A percentile compares a stretch with the other conserved stretches of the same genome.
Conservation (phyloP, 768 basidiomycete species). For the Termitomyces sp. region DNA sequence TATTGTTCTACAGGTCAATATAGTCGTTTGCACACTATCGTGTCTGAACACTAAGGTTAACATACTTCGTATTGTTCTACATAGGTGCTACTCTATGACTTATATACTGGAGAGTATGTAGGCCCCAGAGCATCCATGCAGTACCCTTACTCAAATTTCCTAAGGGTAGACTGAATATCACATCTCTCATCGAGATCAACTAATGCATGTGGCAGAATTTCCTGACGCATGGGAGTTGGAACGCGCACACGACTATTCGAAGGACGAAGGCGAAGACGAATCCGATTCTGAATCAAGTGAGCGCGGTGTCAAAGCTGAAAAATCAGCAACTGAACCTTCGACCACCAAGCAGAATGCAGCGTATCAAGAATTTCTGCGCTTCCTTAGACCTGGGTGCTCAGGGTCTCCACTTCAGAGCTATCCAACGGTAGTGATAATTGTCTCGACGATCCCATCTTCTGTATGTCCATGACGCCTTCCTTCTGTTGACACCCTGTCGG, state of each 20-base stretch:
- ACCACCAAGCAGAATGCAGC: conserved; percentile 29
- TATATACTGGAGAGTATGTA: too few species aligned
- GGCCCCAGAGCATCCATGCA: conserved; percentile 61
- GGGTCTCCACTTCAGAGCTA: conserved; percentile 77
- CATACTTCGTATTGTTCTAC: too few species aligned
- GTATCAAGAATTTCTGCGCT: conserved; percentile 72
- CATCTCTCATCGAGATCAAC: not conserved
- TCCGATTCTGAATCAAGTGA: conserved; percentile 29
- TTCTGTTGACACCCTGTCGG: not conserved
- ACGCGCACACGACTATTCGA: conserved; percentile 23
- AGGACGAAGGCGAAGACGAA: conserved; percentile 20
- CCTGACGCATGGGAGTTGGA: conserved; percentile 60
- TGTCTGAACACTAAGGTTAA: too few species aligned
- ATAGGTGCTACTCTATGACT: conserved; percentile 66
- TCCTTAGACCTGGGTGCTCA: conserved; percentile 75
- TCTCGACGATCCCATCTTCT: conserved; percentile 73
- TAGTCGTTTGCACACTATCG: too few species aligned
- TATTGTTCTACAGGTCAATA: too few species aligned
- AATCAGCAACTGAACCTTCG: not conserved
- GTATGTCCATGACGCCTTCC: conserved; percentile 27
- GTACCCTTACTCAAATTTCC: conserved; percentile 64
- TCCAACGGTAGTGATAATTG: conserved; percentile 70
- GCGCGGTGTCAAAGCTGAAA: conserved; percentile 25
- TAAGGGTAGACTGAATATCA: conserved; percentile 42
- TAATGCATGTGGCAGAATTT: conserved; percentile 38